Base-by-base conservation (phyloP, 768 basidiomycete species). In the Boletellus sp. region DNA sequence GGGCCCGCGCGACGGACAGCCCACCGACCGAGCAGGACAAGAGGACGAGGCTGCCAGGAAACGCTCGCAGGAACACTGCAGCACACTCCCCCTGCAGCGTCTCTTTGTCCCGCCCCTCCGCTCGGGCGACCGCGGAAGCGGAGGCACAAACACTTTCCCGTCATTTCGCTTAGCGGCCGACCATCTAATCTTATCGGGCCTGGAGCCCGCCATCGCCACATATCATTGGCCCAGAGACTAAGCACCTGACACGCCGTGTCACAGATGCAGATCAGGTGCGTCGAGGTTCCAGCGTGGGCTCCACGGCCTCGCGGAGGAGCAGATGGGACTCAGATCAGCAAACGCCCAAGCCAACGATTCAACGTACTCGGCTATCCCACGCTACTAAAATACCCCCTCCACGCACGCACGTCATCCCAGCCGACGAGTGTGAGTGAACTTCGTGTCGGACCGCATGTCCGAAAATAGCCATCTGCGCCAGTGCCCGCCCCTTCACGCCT, bases 101-200 rank as follows among this genome's bases (percentile, higher is more conserved):
- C 34, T 40, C 44, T 35, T 45, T 45, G 40, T 49, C 20, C 32
- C 28, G 28, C 28, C 9, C n/a, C 20, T 20, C 35, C 2, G 9
- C 45, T n/a, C 33, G 20, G 31, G 54, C 22, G 19, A 36, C 45
- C 7, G 49, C 50, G 38, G 50, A 45, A 19, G 42, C 40, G 46
- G 45, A 26, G 38, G 2, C 19, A 42, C 3, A 35, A 45, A 15
- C 49, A 38, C 50, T 54, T 51, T 44, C 44, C 55, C 43, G 52
- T 6, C 39, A 37, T 33, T 16, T 52, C 48, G 57, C 52, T 45
- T 46, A 34, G 32, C 23, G 12, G 12, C 35, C 52, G 46, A 55
- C 42, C 28, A 62, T 66, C 64, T 66, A 63, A 66, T 66, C 64
- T 67, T 62, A 65, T 65, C 64, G 28, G 24, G 28, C 22, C 16